Percentiles rank a stretch among this genome's conserved stretches.
Conservation (phyloP, 2,329 filamentous ascomycete genomes). For the Nakataea oryzae region DNA sequence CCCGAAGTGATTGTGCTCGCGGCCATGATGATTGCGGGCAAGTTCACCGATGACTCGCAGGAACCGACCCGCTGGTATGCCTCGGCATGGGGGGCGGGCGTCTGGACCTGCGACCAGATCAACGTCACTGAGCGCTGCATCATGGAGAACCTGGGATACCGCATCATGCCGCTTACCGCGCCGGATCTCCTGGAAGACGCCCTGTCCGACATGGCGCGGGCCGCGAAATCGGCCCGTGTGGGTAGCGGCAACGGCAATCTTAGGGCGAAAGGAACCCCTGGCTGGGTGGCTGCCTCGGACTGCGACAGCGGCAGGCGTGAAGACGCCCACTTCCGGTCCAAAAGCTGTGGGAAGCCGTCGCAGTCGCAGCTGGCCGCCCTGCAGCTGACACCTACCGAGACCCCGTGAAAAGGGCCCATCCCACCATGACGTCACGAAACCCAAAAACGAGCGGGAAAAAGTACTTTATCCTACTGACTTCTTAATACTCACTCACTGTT, state of each 20-base stretch:
- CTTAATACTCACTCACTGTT: background rate
- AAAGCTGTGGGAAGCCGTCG: constrained; percentile 25
- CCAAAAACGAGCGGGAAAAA: background rate
- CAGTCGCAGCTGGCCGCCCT: constrained; percentile 15
- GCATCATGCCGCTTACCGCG: constrained; percentile 50
- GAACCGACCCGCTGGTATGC: constrained; percentile 42
- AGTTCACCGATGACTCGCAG: constrained; percentile 53
- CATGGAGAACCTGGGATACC: constrained; percentile 53
- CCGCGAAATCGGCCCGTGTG: constrained; percentile 20
- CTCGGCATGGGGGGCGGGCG: constrained; percentile 37
- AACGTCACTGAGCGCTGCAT: constrained; percentile 54
- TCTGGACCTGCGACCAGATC: constrained; percentile 52
- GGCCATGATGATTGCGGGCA: constrained; percentile 52
- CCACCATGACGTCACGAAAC: background rate
- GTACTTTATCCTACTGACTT: background rate
- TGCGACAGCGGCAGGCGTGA: background rate
- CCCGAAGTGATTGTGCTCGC: constrained; percentile 55
- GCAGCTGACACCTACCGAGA: constrained; percentile 29
- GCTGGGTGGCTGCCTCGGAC: constrained; percentile 13
- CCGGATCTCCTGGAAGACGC: constrained; percentile 46
- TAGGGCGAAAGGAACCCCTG: constrained; percentile 3
- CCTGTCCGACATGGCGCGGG: constrained; percentile 53
- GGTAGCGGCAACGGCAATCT: constrained; percentile 3
- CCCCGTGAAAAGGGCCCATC: constrained; percentile 14
- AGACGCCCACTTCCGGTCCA: constrained; percentile 17